Base-by-base conservation (phyloP, 108 stramenopile genomes). In the Pseudonitzschia multistriata region DNA sequence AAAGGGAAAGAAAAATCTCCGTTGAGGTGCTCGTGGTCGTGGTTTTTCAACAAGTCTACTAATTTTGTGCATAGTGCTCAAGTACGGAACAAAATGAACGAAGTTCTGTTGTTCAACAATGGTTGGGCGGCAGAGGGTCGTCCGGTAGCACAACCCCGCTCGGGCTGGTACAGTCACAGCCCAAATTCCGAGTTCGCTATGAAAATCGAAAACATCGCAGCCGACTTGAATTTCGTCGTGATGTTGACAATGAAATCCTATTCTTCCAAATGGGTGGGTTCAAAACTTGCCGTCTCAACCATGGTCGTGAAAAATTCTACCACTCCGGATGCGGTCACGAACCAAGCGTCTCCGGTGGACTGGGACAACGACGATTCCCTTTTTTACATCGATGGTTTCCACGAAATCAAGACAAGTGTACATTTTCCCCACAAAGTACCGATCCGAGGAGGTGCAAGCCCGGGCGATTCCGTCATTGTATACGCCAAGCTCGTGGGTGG, bases 391-490 rank as follows among this genome's bases (percentile, higher is more conserved):
- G 25, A 50, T 33, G 74, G 74, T 6, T 79, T 71, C 63, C 79
- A 79, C 40, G 57, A 74, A 14, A 50, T 62, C 17, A 39, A 76
- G 27, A 67, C 79, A 27, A 80, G 79, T 45, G 54, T 75, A 8
- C 74, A 76, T 54, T 47, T 68, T 24, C 66, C 71, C 14, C 74
- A 76, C 33, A 76, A 76, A 27, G 60, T 72, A 68, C 25, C 59
- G 45, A 50, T 80, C 34, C 66, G 60, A 28, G 59, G 52, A 35
- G 74, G 71, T n/a, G 79, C 71, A 10, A 48, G 67, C 15, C 19
- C 47, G 49, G 79, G 79, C 19, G 74, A 80, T 50, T 50, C 54
- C 19, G 53, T 80, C 31, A 36, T 60, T 13, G 47, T 76, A 30
- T 42, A 80, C 31, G 66, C 50, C 10, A 67, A 63, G 19, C 49